These are phyloP conservation scores for Bretschneidera sinensis DNA, from an alignment of 345 rosid species.

Conservation along the genomic window DNA sequence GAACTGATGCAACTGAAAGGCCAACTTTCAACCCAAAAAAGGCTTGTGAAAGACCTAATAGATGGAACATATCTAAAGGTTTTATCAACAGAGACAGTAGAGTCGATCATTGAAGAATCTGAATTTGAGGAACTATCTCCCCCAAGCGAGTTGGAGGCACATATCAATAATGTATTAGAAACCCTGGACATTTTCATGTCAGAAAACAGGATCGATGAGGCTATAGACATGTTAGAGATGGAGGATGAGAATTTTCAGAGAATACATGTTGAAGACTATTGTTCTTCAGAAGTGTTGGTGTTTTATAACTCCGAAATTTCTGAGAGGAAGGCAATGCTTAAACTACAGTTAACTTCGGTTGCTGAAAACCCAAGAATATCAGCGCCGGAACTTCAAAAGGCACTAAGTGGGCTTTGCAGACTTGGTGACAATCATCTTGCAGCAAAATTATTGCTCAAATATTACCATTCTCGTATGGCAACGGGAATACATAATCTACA, in stretches of 20 bases:
- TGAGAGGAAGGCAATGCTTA: conserved; percentile 37
- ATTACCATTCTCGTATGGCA: conserved; percentile 47
- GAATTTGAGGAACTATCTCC: conserved; percentile 23
- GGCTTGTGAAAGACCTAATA: conserved; percentile 36
- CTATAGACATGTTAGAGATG: conserved; percentile 33
- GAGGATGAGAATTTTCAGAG: conserved; percentile 35
- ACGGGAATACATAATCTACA: conserved; percentile 33
- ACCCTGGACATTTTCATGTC: conserved; percentile 38
- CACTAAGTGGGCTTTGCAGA: conserved; percentile 42
- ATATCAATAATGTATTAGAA: conserved; percentile 31
- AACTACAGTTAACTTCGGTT: conserved; percentile 27
- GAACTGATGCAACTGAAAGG: conserved; percentile 37
- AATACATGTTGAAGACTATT: conserved; percentile 21
- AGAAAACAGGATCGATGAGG: conserved; percentile 46
- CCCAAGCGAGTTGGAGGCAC: conserved; percentile 27
- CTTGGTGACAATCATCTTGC: conserved; percentile 41
- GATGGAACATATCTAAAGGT: conserved; percentile 27
- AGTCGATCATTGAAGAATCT: conserved; percentile 22
- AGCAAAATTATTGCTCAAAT: conserved; percentile 41
- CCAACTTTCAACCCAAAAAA: conserved; percentile 40
- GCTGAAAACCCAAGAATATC: conserved; percentile 50
- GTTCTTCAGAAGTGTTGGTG: conserved; percentile 14
- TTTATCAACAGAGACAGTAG: conserved; percentile 30
- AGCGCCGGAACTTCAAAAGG: conserved; percentile 52
- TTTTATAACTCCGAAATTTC: conserved; percentile 33